Base-by-base conservation (phyloP, 1,139 yeast genomes). In the Yarrowia galli region DNA sequence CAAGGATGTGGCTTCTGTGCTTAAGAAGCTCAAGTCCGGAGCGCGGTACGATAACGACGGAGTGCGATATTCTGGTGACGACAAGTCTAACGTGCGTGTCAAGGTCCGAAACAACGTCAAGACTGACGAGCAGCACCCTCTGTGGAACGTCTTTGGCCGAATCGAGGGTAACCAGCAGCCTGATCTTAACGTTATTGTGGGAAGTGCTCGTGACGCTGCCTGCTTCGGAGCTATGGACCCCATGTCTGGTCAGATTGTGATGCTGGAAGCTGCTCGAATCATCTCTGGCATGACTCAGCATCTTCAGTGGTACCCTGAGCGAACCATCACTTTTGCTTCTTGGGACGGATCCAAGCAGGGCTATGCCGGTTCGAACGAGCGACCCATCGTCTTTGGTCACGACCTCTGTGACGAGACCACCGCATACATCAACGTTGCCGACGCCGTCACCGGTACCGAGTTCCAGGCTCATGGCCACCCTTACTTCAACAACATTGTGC, bases 331-430 rank as follows among this genome's bases (percentile, higher is more conserved):
- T 73, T 92, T 95, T 78, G 87, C 88, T 0, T 91, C 97, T 1
- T 92, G 92, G 82, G 97, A 93, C 73, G 98, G 91, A 0, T 82
- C 90, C 0, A 88, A 89, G 70, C 92, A 89, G 74, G 93, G 92
- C 74, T 80, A 85, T 73, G 97, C 96, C 0, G 99, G 99, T 0
- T 83, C 92, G 49, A 84, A 96, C 0, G 96, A 90, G 74, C 45
- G 46, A 15, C 46, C 56, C 16, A 88, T 95, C 86, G 84, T 89
- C 8, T 92, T 90, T 73, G 80, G 82, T 49, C 84, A 85, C 70
- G 82, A 81, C 53, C 79, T 92, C 45, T 79, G 82, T 69, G 82
- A 85, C 63, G 88, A 89, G 71, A 91, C 91, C 0, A 87, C 85
- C 72, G 83, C 91, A 0, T 91, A 91, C 73, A 83, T 95, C 69